phyloP scores from a whole-genome alignment of 495 filamentous ascomycete genomes.

The Penicillium bovifimosum region DNA sequence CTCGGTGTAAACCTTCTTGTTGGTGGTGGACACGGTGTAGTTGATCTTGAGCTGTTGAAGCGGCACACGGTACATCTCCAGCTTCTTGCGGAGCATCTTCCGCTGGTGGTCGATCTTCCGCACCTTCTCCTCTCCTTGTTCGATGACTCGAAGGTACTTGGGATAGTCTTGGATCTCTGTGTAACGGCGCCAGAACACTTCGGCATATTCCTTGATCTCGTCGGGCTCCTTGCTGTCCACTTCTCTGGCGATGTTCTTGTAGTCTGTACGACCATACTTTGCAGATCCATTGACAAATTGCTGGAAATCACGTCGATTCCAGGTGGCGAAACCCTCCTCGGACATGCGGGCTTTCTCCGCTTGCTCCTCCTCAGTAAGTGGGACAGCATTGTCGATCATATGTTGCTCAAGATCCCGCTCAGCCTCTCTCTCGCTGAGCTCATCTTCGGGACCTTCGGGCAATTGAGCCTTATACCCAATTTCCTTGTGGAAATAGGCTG shows the following conservation, averaged over 20 bases:
- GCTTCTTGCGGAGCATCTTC: slow-evolving; percentile 91
- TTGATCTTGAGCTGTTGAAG: slow-evolving; percentile 97
- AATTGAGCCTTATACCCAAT: slow-evolving; percentile 89
- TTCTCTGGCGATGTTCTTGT: slow-evolving; percentile 76
- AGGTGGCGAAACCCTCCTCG: slow-evolving; percentile 81
- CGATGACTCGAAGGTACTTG: slow-evolving; percentile 82
- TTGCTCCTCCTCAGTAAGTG: slow-evolving; percentile 85
- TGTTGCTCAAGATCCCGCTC: slow-evolving; percentile 84
- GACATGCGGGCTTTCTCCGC: slow-evolving; percentile 75
- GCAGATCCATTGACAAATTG: slow-evolving; percentile 94
- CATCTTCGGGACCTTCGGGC: slow-evolving; percentile 77
- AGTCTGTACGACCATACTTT: slow-evolving; percentile 83
- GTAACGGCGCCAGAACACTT: slow-evolving; percentile 92
- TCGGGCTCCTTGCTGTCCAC: slow-evolving; percentile 83
- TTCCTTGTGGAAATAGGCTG: slow-evolving; percentile 90
- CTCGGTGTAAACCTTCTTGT: slow-evolving; percentile 99
- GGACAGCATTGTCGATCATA: slow-evolving; percentile 85
- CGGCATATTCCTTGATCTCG: slow-evolving; percentile 83
- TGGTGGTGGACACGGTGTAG: slow-evolving; percentile 97
- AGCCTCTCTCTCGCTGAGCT: slow-evolving; percentile 74
- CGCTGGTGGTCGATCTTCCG: slow-evolving; percentile 86
- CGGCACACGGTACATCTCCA: slow-evolving; percentile 91
- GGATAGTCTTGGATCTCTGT: slow-evolving; percentile 79
- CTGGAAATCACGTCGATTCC: slow-evolving; percentile 97
- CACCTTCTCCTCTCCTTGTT: slow-evolving; percentile 84